Conservation (phyloP, 2,329 filamentous ascomycete genomes). For the Fusarium sp. region DNA sequence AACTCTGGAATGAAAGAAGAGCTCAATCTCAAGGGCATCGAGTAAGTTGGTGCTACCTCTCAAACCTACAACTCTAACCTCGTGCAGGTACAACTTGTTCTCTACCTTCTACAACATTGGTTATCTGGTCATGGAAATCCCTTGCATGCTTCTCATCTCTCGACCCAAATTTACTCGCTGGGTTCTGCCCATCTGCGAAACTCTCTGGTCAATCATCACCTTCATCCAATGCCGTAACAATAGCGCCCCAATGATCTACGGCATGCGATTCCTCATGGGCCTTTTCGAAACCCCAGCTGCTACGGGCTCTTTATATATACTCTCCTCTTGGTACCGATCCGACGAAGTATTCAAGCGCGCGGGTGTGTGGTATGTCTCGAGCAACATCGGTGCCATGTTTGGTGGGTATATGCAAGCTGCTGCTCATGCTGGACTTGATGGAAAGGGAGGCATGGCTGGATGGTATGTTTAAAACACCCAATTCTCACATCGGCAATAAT, state of each 20-base stretch:
- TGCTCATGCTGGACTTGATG: conserved; percentile 34
- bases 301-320: conserved; percentile 49
- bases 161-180: conserved; percentile 35
- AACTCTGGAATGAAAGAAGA: conserved; percentile 59
- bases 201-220: conserved; percentile 35
- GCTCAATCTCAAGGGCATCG: conserved; percentile 52
- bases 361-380: conserved; percentile 62
- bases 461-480: conserved; percentile 16
- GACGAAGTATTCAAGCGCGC: conserved; percentile 63
- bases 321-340: conserved; percentile 54
- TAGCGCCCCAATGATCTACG: conserved; percentile 33
- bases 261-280: conserved; percentile 41
- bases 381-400: conserved; percentile 37
- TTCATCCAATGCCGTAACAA: conserved; percentile 31
- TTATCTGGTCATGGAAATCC: conserved; percentile 48
- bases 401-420: conserved; percentile 42
- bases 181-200: conserved; percentile 32
- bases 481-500: not conserved
- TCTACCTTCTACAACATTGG: conserved; percentile 49
- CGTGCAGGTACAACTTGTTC: conserved; percentile 43
- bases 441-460: conserved; percentile 36
- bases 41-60: conserved; percentile 32
- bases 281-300: conserved; percentile 40
- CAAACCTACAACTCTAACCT: not conserved
- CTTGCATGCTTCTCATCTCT: conserved; percentile 48